Percentiles rank a stretch among this genome's conserved stretches.
Conservation (phyloP, 208 protist genomes). For the Leishmania lainsoni region DNA sequence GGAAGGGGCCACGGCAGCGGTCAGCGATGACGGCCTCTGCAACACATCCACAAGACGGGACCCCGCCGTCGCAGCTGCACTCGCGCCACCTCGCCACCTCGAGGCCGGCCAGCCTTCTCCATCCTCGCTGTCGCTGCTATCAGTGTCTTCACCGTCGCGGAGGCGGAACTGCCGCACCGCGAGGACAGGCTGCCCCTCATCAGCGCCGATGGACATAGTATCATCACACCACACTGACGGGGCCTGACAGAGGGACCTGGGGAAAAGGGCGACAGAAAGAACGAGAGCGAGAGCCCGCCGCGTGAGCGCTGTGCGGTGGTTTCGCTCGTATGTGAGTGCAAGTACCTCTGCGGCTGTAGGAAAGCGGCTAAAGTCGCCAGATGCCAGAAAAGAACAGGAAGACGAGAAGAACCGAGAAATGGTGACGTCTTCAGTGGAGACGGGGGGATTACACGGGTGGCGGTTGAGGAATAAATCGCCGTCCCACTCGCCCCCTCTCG, state of each 20-base stretch:
- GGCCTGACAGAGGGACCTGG: neutral
- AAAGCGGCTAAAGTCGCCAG: neutral
- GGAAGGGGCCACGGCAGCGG: neutral
- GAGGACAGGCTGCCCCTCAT: neutral
- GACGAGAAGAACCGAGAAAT: neutral
- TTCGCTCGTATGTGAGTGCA: neutral
- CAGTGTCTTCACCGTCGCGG: neutral
- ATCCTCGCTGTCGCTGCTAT: constrained; percentile 11
- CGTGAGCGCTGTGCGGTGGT: neutral
- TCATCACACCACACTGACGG: neutral
- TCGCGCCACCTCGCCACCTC: neutral
- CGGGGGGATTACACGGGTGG: no score
- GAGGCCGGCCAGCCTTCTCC: neutral
- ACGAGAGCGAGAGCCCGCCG: neutral
- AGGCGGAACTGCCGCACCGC: constrained; percentile 4
- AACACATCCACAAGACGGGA: neutral
- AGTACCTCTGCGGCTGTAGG: neutral
- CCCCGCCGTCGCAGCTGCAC: neutral
- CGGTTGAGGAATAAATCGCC: neutral
- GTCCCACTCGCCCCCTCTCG: neutral
- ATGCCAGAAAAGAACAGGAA: neutral
- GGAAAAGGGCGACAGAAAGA: neutral
- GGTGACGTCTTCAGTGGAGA: neutral
- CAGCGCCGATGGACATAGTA: neutral
- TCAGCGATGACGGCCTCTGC: neutral